Evolutionary conservation across 23 red algal genomes (phyloP).

Genomic region (Agarophyton chilense): DNA sequence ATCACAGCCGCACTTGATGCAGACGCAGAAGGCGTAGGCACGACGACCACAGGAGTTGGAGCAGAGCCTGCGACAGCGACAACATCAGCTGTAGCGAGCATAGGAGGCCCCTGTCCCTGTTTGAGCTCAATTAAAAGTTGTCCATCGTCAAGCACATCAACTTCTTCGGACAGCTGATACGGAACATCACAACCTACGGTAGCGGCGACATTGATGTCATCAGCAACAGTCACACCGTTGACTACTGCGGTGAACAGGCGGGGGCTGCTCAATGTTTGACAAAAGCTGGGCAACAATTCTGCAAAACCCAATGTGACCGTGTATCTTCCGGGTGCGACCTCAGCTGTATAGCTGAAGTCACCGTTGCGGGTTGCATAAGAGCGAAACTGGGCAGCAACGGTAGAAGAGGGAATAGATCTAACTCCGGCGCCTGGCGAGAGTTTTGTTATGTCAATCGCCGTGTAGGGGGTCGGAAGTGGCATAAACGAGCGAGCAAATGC

Average conservation of each 20-base stretch:
- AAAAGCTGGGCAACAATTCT: neutral
- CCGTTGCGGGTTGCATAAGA: neutral
- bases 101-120: neutral
- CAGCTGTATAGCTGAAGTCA: slow-evolving; percentile 6
- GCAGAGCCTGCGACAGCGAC: neutral
- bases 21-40: neutral
- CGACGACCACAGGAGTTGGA: neutral
- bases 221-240: neutral
- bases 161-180: neutral
- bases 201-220: neutral
- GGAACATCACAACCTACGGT: slow-evolving; percentile 3
- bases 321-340: neutral
- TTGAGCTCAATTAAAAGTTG: neutral
- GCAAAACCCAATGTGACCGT: slow-evolving; percentile 36
- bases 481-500: slow-evolving; percentile 5
- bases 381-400: neutral
- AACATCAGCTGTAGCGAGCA: neutral
- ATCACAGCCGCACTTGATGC: neutral
- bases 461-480: neutral
- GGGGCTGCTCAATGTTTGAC: neutral
- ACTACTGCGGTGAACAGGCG: neutral
- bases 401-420: neutral
- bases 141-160: neutral
- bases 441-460: neutral
- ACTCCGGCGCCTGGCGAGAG: neutral